Percentiles rank a stretch among this genome's conserved stretches.
Evolutionary conservation across 345 rosid species (phyloP).

Genomic region (Brassica napus): DNA sequence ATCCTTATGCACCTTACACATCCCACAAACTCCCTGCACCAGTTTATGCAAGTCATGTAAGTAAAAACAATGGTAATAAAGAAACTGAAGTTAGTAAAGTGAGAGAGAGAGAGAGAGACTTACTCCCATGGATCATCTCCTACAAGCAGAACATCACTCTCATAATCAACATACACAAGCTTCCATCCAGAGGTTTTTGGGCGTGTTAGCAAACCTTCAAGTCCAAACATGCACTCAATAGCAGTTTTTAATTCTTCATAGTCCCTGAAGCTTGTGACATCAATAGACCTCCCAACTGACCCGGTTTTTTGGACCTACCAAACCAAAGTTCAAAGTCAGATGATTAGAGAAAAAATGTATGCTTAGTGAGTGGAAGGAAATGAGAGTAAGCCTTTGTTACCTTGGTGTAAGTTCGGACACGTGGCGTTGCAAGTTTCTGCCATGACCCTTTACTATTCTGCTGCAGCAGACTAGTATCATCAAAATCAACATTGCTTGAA

Average conservation of each 20-base stretch:
- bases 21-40: slow-evolving; percentile 82
- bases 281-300: slow-evolving; percentile 97
- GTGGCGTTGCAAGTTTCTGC: slow-evolving; percentile 74
- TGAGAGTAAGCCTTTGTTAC: slow-evolving; percentile 35
- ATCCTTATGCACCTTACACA: slow-evolving; percentile 99
- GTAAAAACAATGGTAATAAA: background rate
- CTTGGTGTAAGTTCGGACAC: slow-evolving; percentile 90
- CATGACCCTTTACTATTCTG: slow-evolving; percentile 57
- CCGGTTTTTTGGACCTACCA: slow-evolving; percentile 93
- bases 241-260: slow-evolving; percentile 80
- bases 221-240: slow-evolving; percentile 93
- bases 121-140: slow-evolving; percentile 99
- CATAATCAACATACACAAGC: slow-evolving; percentile 92
- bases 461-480: slow-evolving; percentile 65
- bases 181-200: slow-evolving; percentile 91
- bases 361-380: background rate
- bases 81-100: background rate
- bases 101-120: slow-evolving; percentile 32
- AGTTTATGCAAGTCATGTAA: slow-evolving; percentile 2
- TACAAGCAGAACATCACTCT: slow-evolving; percentile 89
- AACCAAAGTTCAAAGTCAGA: slow-evolving; percentile 7
- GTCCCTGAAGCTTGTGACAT: slow-evolving; percentile 79
- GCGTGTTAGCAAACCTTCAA: slow-evolving; percentile 78
- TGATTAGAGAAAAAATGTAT: background rate
- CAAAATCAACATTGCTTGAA: slow-evolving; percentile 84